Evolutionary conservation across 169 alveolate species (phyloP), one percentile per base, ranked within the genome.

Genomic region (Plasmodium chabaudi): DNA sequence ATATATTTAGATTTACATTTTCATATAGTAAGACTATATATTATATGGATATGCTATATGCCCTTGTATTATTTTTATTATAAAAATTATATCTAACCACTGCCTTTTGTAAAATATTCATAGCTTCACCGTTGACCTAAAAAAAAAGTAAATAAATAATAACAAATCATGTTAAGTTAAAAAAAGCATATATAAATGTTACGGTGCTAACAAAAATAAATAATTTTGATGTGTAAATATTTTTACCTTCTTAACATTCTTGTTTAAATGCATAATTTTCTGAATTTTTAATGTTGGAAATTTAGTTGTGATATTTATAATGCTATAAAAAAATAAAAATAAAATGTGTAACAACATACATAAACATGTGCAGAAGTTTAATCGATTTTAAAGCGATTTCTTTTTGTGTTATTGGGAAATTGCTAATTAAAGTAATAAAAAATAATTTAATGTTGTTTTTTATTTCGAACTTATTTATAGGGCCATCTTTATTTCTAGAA

Each of bases 181-280:
- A 34, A 34, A 34, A 34, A 34, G 4, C 42, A 34, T 34, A 34
- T 34, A 3, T 3, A 34, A 34, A 34, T 34, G 42, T 3, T 34
- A 34, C 42, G 5, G 59, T 25, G 59, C 10, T 61, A 47, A 7
- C n/a, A 3, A 19, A 53, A 27, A 71, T 12, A 21, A 9, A 17
- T 9, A 23, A 21, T 21, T 23, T 15, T 57, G 34, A 23, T 12
- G 19, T 53, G 21, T 60, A n/a, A 49, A 5, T 15, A 12, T 44
- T 53, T n/a, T 5, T 77, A 77, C 88, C 57, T 77, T 77, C 19
- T 46, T 77, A 44, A 55, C 59, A 67, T 21, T 63, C n/a, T 39
- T 64, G 53, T 77, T 77, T 64, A 77, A 68, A 56, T 77, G 77
- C 88, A 77, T 77, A 63, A 77, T 77, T 19, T 64, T 77, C 47